Percentiles rank a stretch among this genome's conserved stretches.
These are phyloP conservation scores for Agrocybe chaxingu DNA, from an alignment of 768 basidiomycete genomes.

Conservation along the genomic window DNA sequence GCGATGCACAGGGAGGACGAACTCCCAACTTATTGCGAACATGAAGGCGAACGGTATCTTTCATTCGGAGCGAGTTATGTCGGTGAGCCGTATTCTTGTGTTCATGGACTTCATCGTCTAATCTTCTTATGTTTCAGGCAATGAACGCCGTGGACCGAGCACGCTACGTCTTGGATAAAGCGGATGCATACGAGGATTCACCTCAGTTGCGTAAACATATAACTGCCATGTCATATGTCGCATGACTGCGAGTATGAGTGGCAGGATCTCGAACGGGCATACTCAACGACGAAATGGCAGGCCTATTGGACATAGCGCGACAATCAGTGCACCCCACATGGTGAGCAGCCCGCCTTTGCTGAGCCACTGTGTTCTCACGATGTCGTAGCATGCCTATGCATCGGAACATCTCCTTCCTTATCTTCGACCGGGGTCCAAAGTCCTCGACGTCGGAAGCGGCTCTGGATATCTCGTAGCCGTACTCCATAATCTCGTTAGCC, in stretches of 20 bases:
- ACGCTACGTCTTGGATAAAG: slow-evolving; percentile 53
- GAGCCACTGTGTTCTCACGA: not conserved
- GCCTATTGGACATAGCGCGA: slow-evolving; percentile 79
- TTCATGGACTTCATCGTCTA: not conserved
- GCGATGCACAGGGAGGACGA: slow-evolving; percentile 69
- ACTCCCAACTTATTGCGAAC: slow-evolving; percentile 71
- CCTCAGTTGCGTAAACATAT: slow-evolving; percentile 53
- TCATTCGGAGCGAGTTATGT: slow-evolving; percentile 47
- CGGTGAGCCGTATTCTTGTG: slow-evolving; percentile 36
- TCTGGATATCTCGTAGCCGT: slow-evolving; percentile 87
- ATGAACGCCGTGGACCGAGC: slow-evolving; percentile 69
- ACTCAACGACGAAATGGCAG: slow-evolving; percentile 28
- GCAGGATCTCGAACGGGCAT: not conserved
- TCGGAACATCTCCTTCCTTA: slow-evolving; percentile 72
- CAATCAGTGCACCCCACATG: slow-evolving; percentile 98
- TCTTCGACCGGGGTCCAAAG: slow-evolving; percentile 64
- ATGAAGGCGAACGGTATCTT: slow-evolving; percentile 55
- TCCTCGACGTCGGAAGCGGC: slow-evolving; percentile 89
- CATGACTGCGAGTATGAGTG: not conserved
- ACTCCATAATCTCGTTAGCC: slow-evolving; percentile 66
- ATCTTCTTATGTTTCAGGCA: slow-evolving; percentile 38
- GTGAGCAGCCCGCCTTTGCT: slow-evolving; percentile 28
- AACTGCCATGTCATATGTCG: not conserved
- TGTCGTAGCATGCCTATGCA: slow-evolving; percentile 79
- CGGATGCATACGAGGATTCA: slow-evolving; percentile 71